These are phyloP conservation scores for Cotoneaster glaucophyllus DNA, from an alignment of 306 rosid species.

Conservation along the genomic window DNA sequence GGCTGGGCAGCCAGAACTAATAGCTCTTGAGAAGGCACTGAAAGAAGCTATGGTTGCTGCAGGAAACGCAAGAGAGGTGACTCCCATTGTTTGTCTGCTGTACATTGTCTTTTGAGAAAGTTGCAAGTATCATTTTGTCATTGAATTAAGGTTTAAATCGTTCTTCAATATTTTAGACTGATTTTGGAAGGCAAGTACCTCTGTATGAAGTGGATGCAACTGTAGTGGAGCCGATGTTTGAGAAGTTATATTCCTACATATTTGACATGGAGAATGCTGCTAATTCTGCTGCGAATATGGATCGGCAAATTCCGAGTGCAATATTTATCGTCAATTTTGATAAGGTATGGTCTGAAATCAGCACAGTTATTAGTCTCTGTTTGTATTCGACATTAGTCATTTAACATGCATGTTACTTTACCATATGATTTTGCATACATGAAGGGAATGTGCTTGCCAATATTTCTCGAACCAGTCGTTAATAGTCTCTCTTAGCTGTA, in stretches of 20 bases:
- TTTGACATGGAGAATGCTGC: slow-evolving; percentile 51
- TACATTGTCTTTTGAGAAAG: background rate
- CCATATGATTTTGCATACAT: background rate
- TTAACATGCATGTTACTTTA: background rate
- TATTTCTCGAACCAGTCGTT: background rate
- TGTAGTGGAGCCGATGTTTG: slow-evolving; percentile 72
- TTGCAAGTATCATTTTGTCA: background rate
- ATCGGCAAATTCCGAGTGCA: slow-evolving; percentile 60
- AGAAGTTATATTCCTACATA: slow-evolving; percentile 70
- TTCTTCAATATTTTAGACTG: slow-evolving; percentile 42
- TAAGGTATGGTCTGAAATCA: slow-evolving; percentile 50
- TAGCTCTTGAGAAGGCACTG: slow-evolving; percentile 80
- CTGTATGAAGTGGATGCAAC: slow-evolving; percentile 89
- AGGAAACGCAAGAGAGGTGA: slow-evolving; percentile 88
- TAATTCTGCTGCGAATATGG: slow-evolving; percentile 47
- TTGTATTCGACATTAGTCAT: background rate
- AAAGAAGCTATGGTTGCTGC: slow-evolving; percentile 84
- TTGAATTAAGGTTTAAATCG: slow-evolving; percentile 13
- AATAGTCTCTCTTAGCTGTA: background rate
- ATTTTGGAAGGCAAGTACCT: slow-evolving; percentile 88
- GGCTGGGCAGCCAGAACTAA: slow-evolving; percentile 89
- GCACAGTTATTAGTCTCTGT: background rate
- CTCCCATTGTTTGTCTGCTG: background rate
- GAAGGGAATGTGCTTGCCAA: background rate
- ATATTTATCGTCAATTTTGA: slow-evolving; percentile 88